Evolutionary conservation across 306 rosid species (phyloP), one percentile per base, ranked within the genome.

Genomic region (Canavalia gladiata): DNA sequence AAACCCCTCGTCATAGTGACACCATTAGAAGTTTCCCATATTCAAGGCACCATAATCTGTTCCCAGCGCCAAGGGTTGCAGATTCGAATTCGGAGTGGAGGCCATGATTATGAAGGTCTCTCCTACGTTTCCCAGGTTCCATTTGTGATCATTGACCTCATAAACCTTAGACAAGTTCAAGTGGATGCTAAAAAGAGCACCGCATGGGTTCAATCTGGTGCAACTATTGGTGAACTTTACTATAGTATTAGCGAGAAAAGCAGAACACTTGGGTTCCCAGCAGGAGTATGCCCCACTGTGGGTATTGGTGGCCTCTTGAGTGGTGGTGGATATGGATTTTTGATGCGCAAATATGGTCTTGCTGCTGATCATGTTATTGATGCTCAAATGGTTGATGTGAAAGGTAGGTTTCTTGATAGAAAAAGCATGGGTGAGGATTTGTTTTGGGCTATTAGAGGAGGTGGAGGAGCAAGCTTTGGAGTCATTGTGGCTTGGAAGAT

Each of bases 391-490:
- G 80, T 92, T 29, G 87, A 88, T 45, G 89, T 69, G 1, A 83
- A 88, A 0, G 94, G 91, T n/a, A 85, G 75, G 52, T 11, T 90
- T 50, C 89, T 86, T 5, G 91, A 90, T 29, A 83, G 90, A 43
- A 42, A 82, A 54, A 10, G 86, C 10, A 90, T 87, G 94, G 94
- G 92, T 6, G 89, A 88, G 8, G 92, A 90, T 73, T 78, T 91
- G 18, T 91, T 91, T 68, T 91, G 92, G 97, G 97, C 94, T 1
- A 88, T 90, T 28, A 81, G 84, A 60, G 94, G 97, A 1, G 94
- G 94, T 30, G 91, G 92, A 0, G 91, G 89, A 28, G 88, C 86
- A 2, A 87, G 89, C 55, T 92, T 90, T 45, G 92, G 97, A 9
- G 92, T 92, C 2, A 60, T 90, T 3, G n/a, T 88, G 1, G 58